Evolutionary conservation across 2,329 filamentous ascomycete species (phyloP).

Genomic region (Paramyrothecium sp.): DNA sequence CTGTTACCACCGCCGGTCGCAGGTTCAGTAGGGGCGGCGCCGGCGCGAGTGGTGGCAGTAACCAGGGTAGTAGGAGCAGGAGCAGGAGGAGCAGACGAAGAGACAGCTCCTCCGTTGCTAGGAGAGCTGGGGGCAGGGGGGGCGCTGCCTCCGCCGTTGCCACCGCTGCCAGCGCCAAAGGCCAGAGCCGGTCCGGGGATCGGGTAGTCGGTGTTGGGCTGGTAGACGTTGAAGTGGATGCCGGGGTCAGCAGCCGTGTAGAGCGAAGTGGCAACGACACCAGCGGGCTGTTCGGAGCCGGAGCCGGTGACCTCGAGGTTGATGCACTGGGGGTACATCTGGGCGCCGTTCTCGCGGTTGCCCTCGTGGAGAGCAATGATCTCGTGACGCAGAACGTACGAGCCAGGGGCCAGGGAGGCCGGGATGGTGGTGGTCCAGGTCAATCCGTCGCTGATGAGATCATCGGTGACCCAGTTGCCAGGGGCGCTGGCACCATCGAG

Average conservation of each 20-base stretch:
- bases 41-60: slow-evolving; percentile 1
- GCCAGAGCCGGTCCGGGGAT: slow-evolving; percentile 24
- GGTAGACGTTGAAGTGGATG: slow-evolving; percentile 31
- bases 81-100: neutral
- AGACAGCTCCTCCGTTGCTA: neutral
- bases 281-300: slow-evolving; percentile 29
- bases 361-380: slow-evolving; percentile 49
- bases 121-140: neutral
- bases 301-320: slow-evolving; percentile 44
- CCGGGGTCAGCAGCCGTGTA: slow-evolving; percentile 27
- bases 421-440: slow-evolving; percentile 33
- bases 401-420: slow-evolving; percentile 26
- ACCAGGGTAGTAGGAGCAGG: slow-evolving; percentile 2
- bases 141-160: neutral
- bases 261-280: slow-evolving; percentile 26
- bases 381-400: slow-evolving; percentile 51
- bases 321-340: slow-evolving; percentile 51
- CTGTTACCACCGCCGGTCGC: slow-evolving; percentile 5
- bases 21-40: slow-evolving; percentile 1
- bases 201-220: slow-evolving; percentile 18
- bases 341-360: slow-evolving; percentile 41
- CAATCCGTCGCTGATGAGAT: slow-evolving; percentile 39
- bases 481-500: slow-evolving; percentile 11
- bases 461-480: slow-evolving; percentile 30
- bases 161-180: neutral